These are phyloP conservation scores for Gaeumannomyces tritici DNA, from an alignment of 2,329 filamentous ascomycete genomes.

Conservation along the genomic window DNA sequence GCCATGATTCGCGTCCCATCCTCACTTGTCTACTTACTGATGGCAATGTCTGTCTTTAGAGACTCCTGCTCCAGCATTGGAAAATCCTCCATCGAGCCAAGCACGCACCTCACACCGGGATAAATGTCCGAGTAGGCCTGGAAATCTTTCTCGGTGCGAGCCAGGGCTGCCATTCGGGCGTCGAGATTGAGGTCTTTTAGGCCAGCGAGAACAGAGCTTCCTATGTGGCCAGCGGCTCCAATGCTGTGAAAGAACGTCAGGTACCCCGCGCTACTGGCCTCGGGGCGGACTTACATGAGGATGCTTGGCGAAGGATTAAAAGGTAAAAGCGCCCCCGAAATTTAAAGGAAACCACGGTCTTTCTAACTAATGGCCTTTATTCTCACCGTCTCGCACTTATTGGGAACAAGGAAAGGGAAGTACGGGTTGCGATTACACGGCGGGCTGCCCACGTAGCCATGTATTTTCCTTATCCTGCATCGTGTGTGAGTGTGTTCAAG, in stretches of 20 bases:
- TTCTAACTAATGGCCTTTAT: too few relatives aligned
- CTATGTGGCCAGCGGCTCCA: neutral
- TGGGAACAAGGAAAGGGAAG: too few relatives aligned
- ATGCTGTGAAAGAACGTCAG: neutral
- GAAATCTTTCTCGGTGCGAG: neutral
- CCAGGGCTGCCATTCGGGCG: neutral
- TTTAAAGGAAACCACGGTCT: too few relatives aligned
- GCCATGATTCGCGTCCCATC: too few relatives aligned
- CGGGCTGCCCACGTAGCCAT: too few relatives aligned
- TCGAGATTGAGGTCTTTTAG: neutral
- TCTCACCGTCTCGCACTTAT: too few relatives aligned
- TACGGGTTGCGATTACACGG: too few relatives aligned
- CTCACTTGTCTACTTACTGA: neutral
- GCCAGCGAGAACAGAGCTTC: neutral
- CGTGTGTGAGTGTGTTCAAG: neutral
- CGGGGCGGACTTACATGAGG: too few relatives aligned
- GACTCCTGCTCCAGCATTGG: neutral
- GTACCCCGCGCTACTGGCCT: too few relatives aligned
- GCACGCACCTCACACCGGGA: neutral
- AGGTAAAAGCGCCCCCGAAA: too few relatives aligned
- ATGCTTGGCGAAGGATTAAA: too few relatives aligned
- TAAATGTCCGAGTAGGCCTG: neutral
- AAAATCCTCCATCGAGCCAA: neutral
- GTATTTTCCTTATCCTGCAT: too few relatives aligned
- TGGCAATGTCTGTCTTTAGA: neutral